These are phyloP conservation scores for Earliella scabrosa DNA, from an alignment of 1,284 basidiomycete genomes.

Conservation along the genomic window DNA sequence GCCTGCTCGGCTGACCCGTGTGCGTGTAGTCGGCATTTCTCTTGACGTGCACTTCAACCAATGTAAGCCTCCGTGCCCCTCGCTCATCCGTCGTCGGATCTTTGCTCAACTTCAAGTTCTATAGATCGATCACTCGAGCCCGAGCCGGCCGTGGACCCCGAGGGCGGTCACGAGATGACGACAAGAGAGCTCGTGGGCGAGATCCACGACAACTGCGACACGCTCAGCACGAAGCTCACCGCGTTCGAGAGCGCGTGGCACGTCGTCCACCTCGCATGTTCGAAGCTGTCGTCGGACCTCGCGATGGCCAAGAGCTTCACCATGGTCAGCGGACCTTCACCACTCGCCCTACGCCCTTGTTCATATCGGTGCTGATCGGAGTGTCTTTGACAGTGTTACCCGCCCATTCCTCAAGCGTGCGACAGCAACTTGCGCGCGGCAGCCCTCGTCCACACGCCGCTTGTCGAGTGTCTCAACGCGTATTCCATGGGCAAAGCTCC, in stretches of 20 bases:
- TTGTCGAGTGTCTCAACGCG: conserved; percentile 34
- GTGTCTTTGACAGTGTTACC: conserved; percentile 3
- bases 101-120: background rate
- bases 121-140: conserved; percentile 7
- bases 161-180: conserved; percentile 14
- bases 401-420: conserved; percentile 26
- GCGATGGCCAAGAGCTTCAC: conserved; percentile 29
- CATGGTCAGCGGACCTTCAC: conserved; percentile 21
- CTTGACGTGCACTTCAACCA: conserved; percentile 17
- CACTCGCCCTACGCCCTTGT: background rate
- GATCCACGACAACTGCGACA: conserved; percentile 28
- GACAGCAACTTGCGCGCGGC: conserved; percentile 29
- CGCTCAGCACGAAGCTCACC: conserved; percentile 28
- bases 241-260: conserved; percentile 39
- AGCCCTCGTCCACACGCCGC: conserved; percentile 30
- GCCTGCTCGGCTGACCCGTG: background rate
- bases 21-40: conserved; percentile 18
- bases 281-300: conserved; percentile 29
- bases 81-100: background rate
- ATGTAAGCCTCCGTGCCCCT: conserved; percentile 7
- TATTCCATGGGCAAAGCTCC: conserved; percentile 33
- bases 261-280: conserved; percentile 31
- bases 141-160: background rate
- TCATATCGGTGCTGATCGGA: background rate
- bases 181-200: conserved; percentile 14